These are phyloP conservation scores for Zelopaecilomyces penicillatus DNA, from an alignment of 2,329 filamentous ascomycete genomes.

Conservation along the genomic window DNA sequence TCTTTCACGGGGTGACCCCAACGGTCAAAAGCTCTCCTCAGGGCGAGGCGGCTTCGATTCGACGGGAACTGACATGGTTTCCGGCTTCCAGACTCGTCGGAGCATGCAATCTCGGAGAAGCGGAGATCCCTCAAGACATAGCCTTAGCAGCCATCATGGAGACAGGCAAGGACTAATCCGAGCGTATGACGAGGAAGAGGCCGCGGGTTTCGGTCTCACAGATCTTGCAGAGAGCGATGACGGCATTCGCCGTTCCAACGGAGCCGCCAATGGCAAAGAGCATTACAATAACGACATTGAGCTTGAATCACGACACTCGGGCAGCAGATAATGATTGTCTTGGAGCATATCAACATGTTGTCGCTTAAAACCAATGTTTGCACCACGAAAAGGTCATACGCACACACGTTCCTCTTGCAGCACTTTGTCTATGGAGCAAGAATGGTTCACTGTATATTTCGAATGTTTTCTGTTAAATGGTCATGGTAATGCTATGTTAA, in stretches of 20 bases:
- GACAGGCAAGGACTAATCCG: constrained; percentile 80
- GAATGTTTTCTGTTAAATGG: constrained; percentile 1
- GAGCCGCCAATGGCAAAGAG: constrained; percentile 31
- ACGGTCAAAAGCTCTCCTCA: constrained; percentile 60
- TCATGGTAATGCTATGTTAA: background rate
- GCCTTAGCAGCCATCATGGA: constrained; percentile 53
- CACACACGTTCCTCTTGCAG: background rate
- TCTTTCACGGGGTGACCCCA: constrained; percentile 84
- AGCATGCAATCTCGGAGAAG: constrained; percentile 88
- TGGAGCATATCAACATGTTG: too few species aligned
- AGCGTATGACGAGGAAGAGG: constrained; percentile 79
- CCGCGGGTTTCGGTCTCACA: constrained; percentile 62
- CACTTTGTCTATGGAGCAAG: background rate
- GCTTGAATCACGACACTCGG: constrained; percentile 39
- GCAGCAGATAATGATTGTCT: constrained; percentile 20
- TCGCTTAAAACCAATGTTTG: too few species aligned
- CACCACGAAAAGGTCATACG: too few species aligned
- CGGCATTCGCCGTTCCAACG: constrained; percentile 27
- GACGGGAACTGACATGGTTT: constrained; percentile 84
- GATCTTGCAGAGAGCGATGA: constrained; percentile 72
- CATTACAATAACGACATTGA: constrained; percentile 37
- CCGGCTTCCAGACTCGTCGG: constrained; percentile 78
- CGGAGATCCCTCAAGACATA: constrained; percentile 54
- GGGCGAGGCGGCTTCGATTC: constrained; percentile 60
- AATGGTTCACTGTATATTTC: constrained; percentile 8